Conservation (phyloP, 495 filamentous ascomycete species). For the Neurospora terricola region DNA sequence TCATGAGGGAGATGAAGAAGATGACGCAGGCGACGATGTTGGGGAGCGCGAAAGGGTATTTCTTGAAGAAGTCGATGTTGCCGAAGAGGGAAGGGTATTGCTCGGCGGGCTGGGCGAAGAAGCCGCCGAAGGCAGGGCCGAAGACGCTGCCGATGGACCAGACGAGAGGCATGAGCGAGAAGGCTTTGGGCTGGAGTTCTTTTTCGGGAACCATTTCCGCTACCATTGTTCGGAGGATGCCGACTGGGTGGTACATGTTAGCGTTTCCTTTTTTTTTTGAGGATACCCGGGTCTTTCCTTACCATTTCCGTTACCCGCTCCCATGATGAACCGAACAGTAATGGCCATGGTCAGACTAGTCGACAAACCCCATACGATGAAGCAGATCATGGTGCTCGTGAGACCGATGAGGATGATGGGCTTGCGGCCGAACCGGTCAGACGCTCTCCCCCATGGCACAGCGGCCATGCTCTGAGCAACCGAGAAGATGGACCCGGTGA, state of each 20-base stretch:
- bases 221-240: conserved; percentile 60
- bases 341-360: conserved; percentile 63
- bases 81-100: conserved; percentile 59
- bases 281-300: conserved; percentile 6
- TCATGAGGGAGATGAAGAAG: conserved; percentile 62
- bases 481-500: conserved; percentile 64
- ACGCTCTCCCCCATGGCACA: conserved; percentile 68
- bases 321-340: conserved; percentile 54
- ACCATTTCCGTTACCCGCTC: conserved; percentile 57
- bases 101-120: conserved; percentile 68
- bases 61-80: conserved; percentile 52
- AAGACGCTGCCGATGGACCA: conserved; percentile 81
- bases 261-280: neutral
- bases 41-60: conserved; percentile 72
- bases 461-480: conserved; percentile 63
- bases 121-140: conserved; percentile 79
- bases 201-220: conserved; percentile 71
- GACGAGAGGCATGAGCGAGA: conserved; percentile 74
- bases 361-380: conserved; percentile 69
- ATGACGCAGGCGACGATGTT: conserved; percentile 66
- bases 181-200: conserved; percentile 71
- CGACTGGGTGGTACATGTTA: conserved; percentile 29
- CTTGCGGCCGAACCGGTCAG: conserved; percentile 66
- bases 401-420: conserved; percentile 62
- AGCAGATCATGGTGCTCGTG: conserved; percentile 60